Base-by-base conservation (phyloP, 805 yeast species). In the Candida parachauliodes region DNA sequence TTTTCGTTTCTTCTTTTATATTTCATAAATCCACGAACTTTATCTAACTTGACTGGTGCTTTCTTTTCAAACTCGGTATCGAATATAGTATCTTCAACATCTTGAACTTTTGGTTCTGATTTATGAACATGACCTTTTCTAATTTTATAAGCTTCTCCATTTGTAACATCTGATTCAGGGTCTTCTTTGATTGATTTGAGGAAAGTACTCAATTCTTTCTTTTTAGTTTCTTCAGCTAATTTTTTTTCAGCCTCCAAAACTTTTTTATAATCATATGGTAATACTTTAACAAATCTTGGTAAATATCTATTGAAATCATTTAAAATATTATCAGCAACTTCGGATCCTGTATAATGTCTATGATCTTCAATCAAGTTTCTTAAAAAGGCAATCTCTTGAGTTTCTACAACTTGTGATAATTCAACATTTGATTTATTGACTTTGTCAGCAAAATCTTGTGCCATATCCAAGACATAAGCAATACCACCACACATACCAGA, bases 401-500 rank as follows among this genome's bases (percentile, higher is more conserved):
- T 95, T 49, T 91, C 97, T 36, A 78, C 72, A 36, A 91, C 74
- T 34, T 73, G 71, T 32, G 83, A 72, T 41, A 93, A 74, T 52
- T 84, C 96, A 48, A 93, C 91, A 49, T 87, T 80, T 49, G 83
- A 91, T 29, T 64, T 57, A 67, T 91, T 91, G 49, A 87, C 88
- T 63, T 82, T 82, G 44, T 72, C 71, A 32, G 33, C 29, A 55
- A 91, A 89, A 58, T 88, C 96, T 58, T 89, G 96, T 36, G 93
- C 97, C 72, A 91, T 85, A 53, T 89, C 95, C 52, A 91, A 74
- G 43, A 94, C 97, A 57, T 91, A 91, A 11, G 96, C 95, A 62
- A 93, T 91, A 79, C 98, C 98, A 67, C 98, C 98, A 52, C 97
- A 89, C 84, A 93, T 93, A 72, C 98, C 98, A 40, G 98, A 96